Conservation (phyloP, 768 basidiomycete genomes). For the Termitomyces sp. region DNA sequence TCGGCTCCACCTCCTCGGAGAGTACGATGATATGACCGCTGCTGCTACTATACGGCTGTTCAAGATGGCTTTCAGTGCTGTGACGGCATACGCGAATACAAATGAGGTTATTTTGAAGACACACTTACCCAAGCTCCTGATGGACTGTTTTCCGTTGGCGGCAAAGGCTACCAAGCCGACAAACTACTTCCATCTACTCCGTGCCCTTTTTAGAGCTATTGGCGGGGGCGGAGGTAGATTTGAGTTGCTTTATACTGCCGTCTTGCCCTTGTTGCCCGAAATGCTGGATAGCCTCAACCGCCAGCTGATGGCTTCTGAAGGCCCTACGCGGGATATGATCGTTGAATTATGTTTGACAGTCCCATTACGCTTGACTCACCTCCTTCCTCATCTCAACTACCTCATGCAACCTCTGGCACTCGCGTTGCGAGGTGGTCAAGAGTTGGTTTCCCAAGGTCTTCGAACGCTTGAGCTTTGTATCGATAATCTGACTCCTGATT, state of each 20-base stretch:
- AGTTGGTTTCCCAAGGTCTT: slow-evolving; percentile 91
- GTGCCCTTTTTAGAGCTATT: slow-evolving; percentile 90
- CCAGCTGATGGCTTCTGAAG: slow-evolving; percentile 81
- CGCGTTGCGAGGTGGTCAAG: slow-evolving; percentile 80
- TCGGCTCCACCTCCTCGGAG: slow-evolving; percentile 76
- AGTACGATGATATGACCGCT: slow-evolving; percentile 76
- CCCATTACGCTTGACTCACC: slow-evolving; percentile 89
- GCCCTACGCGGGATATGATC: slow-evolving; percentile 84
- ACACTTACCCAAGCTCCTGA: slow-evolving; percentile 87
- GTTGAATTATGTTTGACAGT: slow-evolving; percentile 97
- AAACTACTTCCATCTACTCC: slow-evolving; percentile 88
- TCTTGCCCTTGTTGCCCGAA: slow-evolving; percentile 91
- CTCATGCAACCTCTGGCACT: slow-evolving; percentile 95
- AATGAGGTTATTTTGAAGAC: slow-evolving; percentile 95
- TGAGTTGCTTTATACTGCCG: slow-evolving; percentile 93
- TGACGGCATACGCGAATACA: slow-evolving; percentile 59
- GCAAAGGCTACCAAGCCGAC: slow-evolving; percentile 87
- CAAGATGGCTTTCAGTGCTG: slow-evolving; percentile 93
- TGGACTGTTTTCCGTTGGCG: slow-evolving; percentile 94
- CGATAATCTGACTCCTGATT: slow-evolving; percentile 96
- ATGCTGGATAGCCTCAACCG: slow-evolving; percentile 94
- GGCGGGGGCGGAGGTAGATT: slow-evolving; percentile 90
- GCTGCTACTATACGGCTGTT: slow-evolving; percentile 85
- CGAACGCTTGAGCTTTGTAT: slow-evolving; percentile 98
- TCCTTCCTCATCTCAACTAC: slow-evolving; percentile 91